phyloP scores from a whole-genome alignment of 768 basidiomycete species.

The Boletus reticuloceps region DNA sequence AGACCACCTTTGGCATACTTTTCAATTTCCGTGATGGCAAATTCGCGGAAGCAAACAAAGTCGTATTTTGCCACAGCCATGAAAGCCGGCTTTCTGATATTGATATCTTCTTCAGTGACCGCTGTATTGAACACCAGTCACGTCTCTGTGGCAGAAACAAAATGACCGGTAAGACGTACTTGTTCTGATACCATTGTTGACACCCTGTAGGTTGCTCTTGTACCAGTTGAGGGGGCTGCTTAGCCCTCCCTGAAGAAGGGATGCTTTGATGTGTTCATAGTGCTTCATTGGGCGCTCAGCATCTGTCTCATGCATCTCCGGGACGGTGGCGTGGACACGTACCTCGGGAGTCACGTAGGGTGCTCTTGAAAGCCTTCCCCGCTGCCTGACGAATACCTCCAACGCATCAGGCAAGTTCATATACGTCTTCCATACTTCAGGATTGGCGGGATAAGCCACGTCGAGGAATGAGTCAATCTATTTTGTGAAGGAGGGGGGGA shows the following conservation, averaged over 20 bases:
- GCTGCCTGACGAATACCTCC: slow-evolving; percentile 30
- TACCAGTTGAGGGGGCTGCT: slow-evolving; percentile 39
- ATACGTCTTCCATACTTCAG: slow-evolving; percentile 33
- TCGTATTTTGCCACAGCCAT: slow-evolving; percentile 37
- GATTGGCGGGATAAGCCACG: slow-evolving; percentile 34
- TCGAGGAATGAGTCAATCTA: slow-evolving; percentile 41
- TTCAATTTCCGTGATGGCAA: slow-evolving; percentile 22
- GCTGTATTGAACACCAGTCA: slow-evolving; percentile 10
- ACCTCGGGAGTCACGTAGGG: slow-evolving; percentile 36
- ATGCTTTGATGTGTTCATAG: slow-evolving; percentile 25
- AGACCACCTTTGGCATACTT: slow-evolving; percentile 27
- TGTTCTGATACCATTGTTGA: slow-evolving; percentile 29
- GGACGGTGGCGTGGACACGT: background rate
- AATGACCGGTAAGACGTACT: slow-evolving; percentile 16
- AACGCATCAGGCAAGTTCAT: slow-evolving; percentile 35
- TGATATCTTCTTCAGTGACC: slow-evolving; percentile 23
- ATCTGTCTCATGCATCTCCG: background rate
- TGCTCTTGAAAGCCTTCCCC: slow-evolving; percentile 18
- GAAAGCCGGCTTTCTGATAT: slow-evolving; percentile 37
- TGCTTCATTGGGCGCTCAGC: slow-evolving; percentile 18
- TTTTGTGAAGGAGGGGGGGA: background rate
- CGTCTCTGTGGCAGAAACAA: background rate
- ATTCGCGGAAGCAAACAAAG: slow-evolving; percentile 29
- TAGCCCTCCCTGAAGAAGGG: slow-evolving; percentile 32
- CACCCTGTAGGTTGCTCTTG: slow-evolving; percentile 25